Conservation (phyloP, 805 yeast species). For the Ogataea dorogensis region DNA sequence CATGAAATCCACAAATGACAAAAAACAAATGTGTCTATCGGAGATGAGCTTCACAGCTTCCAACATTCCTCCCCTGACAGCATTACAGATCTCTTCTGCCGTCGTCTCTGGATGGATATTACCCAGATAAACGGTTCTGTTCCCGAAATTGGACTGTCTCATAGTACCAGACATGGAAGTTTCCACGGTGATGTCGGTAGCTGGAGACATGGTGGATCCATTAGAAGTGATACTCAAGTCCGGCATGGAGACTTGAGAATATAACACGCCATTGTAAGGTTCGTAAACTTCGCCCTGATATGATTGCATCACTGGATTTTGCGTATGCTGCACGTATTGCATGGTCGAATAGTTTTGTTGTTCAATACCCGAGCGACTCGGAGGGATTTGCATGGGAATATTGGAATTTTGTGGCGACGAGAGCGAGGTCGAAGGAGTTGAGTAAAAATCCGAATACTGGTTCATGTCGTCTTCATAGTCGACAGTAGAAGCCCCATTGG, state of each 20-base stretch:
- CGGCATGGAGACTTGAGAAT: constrained; percentile 7
- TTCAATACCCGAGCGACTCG: constrained; percentile 8
- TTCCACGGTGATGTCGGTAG: neutral
- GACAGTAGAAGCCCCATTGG: constrained; percentile 7
- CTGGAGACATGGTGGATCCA: constrained; percentile 6
- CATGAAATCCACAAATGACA: constrained; percentile 63
- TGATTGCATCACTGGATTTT: constrained; percentile 8
- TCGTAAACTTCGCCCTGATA: constrained; percentile 11
- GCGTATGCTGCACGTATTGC: constrained; percentile 5
- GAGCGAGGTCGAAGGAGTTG: constrained; percentile 28
- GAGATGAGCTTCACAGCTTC: constrained; percentile 53
- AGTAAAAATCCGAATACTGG: constrained; percentile 20
- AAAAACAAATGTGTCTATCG: constrained; percentile 59
- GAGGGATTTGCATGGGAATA: constrained; percentile 10
- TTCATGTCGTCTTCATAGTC: constrained; percentile 13
- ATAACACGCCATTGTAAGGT: constrained; percentile 13
- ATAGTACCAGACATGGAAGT: constrained; percentile 1
- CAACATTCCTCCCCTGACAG: constrained; percentile 73
- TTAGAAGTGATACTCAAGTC: constrained; percentile 7
- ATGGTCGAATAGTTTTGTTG: constrained; percentile 4
- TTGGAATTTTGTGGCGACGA: constrained; percentile 25
- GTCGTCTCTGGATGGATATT: constrained; percentile 63
- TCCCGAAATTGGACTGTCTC: constrained; percentile 35
- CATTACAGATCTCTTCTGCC: constrained; percentile 72
- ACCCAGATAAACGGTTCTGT: constrained; percentile 69